Conservation (phyloP, 495 filamentous ascomycete genomes). For the Jackrogersella minutella region DNA sequence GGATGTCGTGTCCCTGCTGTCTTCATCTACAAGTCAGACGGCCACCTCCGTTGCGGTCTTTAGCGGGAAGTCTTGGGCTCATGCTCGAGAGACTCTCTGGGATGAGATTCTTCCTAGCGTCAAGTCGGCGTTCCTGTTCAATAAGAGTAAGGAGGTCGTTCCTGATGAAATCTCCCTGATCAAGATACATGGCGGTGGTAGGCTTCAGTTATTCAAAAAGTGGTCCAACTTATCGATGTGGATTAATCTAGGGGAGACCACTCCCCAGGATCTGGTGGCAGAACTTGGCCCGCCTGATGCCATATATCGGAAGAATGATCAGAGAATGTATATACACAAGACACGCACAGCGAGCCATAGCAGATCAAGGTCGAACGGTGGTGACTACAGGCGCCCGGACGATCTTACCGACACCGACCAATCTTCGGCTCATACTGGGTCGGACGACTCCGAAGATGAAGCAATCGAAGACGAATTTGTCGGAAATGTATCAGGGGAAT, state of each 20-base stretch:
- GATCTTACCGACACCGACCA: slow-evolving; percentile 82
- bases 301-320: slow-evolving; percentile 92
- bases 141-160: slow-evolving; percentile 69
- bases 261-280: slow-evolving; percentile 86
- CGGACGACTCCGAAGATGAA: slow-evolving; percentile 79
- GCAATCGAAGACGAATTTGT: slow-evolving; percentile 58
- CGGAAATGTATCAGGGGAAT: slow-evolving; percentile 69
- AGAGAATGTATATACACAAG: slow-evolving; percentile 88
- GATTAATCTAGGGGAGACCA: slow-evolving; percentile 80
- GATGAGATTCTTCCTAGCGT: slow-evolving; percentile 74
- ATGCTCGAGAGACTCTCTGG: slow-evolving; percentile 78
- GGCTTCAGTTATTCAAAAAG: slow-evolving; percentile 75
- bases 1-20: slow-evolving; percentile 86
- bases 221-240: slow-evolving; percentile 64
- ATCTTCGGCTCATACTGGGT: slow-evolving; percentile 77
- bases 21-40: slow-evolving; percentile 74
- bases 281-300: slow-evolving; percentile 95
- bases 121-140: slow-evolving; percentile 54
- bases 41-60: slow-evolving; percentile 89
- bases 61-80: slow-evolving; percentile 86
- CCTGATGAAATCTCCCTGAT: slow-evolving; percentile 84
- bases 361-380: slow-evolving; percentile 56
- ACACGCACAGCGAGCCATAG: slow-evolving; percentile 57
- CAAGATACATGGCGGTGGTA: slow-evolving; percentile 75
- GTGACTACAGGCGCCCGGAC: slow-evolving; percentile 59